Evolutionary conservation across 2,329 filamentous ascomycete species (phyloP), one percentile per base, ranked within the genome.

Genomic region (Alternaria postmessia): DNA sequence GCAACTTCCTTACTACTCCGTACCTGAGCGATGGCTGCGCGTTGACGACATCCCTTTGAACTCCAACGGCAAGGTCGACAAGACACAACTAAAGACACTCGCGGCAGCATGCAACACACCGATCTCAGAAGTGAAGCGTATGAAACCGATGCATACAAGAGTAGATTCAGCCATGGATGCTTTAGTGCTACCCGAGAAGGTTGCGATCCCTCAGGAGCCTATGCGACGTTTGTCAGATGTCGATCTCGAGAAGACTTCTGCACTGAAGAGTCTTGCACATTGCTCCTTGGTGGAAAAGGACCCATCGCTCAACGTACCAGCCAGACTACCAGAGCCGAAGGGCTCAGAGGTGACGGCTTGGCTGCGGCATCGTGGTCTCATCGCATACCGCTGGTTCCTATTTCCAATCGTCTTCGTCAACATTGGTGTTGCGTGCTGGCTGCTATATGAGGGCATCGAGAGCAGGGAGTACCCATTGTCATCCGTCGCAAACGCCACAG

Each of bases 1-100:
- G 42, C 76, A 77, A 12, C 81, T 86, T 47, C 84, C 85, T 2
- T 87, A 86, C 71, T 87, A 88, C 65, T 85, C 84, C 1, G 78
- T 86, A 11, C 86, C 86, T 0, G 78, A 80, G 8, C 71, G 76
- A 47, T 81, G 84, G 70, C 77, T 82, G 30, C 75, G 79, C 22
- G 72, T 85, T 5, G 68, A 76, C 0, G 73, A 75, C 3, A 79
- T 88, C 26, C 84, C 85, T 0, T 76, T 84, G 24, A 87, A 85
- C 0, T 64, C 79, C 3, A 87, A 88, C 60, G 86, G 86, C 44
- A 88, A 88, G 73, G 81, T 86, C 43, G 82, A 88, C 72, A 87
- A 86, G 77, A 76, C 74, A 22, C 73, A 75, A 5, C 80, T 88
- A 4, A 74, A 71, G 7, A 67, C 70, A 9, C 64, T 82, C 14